Conservation (phyloP, 2,329 filamentous ascomycete genomes). For the Daldinia sp. region DNA sequence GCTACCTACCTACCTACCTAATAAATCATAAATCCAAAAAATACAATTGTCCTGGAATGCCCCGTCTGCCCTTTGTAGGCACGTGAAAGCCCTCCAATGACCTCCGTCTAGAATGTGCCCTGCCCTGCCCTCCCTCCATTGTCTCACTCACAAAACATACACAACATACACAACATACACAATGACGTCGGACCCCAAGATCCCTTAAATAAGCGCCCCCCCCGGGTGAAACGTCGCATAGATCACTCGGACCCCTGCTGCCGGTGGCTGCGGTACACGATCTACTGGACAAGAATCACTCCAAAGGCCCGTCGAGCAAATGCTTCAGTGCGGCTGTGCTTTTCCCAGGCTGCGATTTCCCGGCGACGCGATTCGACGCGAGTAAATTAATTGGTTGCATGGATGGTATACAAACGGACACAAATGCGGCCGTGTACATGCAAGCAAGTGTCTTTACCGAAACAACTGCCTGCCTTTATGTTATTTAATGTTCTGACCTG, state of each 20-base stretch:
- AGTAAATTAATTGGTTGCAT: background rate
- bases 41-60: background rate
- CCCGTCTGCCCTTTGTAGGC: background rate
- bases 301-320: background rate
- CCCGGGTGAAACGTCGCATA: conserved; percentile 30
- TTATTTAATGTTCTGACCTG: background rate
- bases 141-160: too few relatives aligned
- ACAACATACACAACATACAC: too few relatives aligned
- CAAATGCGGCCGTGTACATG: background rate
- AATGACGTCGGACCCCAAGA: conserved; percentile 32
- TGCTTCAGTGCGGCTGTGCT: conserved; percentile 27
- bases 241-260: conserved; percentile 25
- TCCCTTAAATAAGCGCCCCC: conserved; percentile 26
- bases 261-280: too few relatives aligned
- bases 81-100: background rate
- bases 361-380: conserved; percentile 15
- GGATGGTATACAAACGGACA: conserved; percentile 1
- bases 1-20: too few relatives aligned
- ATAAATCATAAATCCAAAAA: too few relatives aligned
- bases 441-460: background rate
- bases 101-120: background rate
- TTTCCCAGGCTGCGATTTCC: conserved; percentile 13
- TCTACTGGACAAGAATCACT: conserved; percentile 30
- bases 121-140: background rate
- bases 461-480: background rate